A percentile compares a stretch with the other conserved stretches of the same genome.
Evolutionary conservation across 495 filamentous ascomycete genomes (phyloP).

Genomic region (Podospora bellae-mahoneyi): DNA sequence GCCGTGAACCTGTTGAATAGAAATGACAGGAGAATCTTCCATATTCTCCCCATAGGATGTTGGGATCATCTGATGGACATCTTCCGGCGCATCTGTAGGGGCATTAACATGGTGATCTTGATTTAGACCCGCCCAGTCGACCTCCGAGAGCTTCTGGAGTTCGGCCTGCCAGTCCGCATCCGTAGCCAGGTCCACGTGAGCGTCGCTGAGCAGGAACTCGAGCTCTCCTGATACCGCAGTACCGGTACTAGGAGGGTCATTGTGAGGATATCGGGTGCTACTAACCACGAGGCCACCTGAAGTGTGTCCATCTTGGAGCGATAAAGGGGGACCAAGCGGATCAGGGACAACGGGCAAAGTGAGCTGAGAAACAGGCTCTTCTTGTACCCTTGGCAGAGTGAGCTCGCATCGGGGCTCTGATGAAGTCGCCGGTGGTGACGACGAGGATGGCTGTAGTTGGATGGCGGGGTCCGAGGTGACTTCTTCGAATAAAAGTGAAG

Average conservation of each 20-base stretch:
- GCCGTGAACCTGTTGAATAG: slow-evolving; percentile 13
- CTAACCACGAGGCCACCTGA: slow-evolving; percentile 32
- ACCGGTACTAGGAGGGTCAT: slow-evolving; percentile 6
- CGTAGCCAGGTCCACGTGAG: background rate
- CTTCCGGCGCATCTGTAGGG: slow-evolving; percentile 22
- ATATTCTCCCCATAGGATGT: background rate
- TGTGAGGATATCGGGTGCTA: slow-evolving; percentile 21
- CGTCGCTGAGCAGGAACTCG: slow-evolving; percentile 8
- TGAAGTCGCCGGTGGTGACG: slow-evolving; percentile 7
- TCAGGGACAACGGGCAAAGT: slow-evolving; percentile 29
- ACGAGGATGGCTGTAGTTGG: slow-evolving; percentile 15
- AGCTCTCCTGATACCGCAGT: background rate
- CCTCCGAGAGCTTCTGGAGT: slow-evolving; percentile 14
- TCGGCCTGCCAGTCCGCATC: slow-evolving; percentile 12
- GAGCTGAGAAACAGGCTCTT: slow-evolving; percentile 10
- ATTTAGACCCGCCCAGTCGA: background rate
- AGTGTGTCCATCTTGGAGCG: slow-evolving; percentile 30
- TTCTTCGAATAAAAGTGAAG: slow-evolving; percentile 27
- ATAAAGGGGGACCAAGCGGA: slow-evolving; percentile 26
- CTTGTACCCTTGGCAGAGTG: background rate
- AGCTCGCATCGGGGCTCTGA: background rate
- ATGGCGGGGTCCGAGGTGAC: slow-evolving; percentile 8
- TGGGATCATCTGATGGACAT: background rate
- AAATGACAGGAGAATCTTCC: slow-evolving; percentile 6
- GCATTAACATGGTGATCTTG: slow-evolving; percentile 24